A percentile compares a stretch with the other conserved stretches of the same genome.
These are phyloP conservation scores for Hansenula lynferdii DNA, from an alignment of 1,139 yeast species.

Conservation along the genomic window DNA sequence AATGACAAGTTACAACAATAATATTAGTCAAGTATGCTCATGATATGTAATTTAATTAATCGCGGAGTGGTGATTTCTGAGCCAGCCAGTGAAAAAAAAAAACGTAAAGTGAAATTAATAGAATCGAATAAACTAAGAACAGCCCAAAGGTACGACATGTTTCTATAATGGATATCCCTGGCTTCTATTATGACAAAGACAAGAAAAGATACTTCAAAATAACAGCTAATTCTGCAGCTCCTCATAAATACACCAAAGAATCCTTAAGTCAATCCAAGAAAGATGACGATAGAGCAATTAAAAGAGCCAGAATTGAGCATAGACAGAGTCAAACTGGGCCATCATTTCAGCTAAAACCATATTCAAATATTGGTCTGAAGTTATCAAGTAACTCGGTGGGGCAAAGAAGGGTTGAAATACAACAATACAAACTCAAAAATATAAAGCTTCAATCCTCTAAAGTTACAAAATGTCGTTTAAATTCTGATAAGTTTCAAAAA, in stretches of 20 bases:
- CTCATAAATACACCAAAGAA: slow-evolving; percentile 10
- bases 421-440: not conserved
- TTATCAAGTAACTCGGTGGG: not conserved
- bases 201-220: slow-evolving; percentile 22
- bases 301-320: not conserved
- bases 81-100: too few species aligned
- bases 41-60: too few species aligned
- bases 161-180: slow-evolving; percentile 16
- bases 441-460: not conserved
- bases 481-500: not conserved
- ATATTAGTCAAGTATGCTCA: too few species aligned
- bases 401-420: not conserved
- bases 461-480: not conserved
- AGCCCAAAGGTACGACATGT: not conserved
- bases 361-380: not conserved
- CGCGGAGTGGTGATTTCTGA: too few species aligned
- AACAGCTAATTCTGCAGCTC: slow-evolving; percentile 7
- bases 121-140: not conserved
- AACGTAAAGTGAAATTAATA: too few species aligned
- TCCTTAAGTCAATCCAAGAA: slow-evolving; percentile 8
- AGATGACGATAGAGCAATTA: slow-evolving; percentile 3
- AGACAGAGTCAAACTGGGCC: not conserved
- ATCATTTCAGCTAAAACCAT: not conserved
- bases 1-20: too few species aligned
- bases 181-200: slow-evolving; percentile 18